Evolutionary conservation across 228 moss, liverwort and hornwort genomes (phyloP), one percentile per base, ranked within the genome.

Genomic region (Sphagnum fallax): DNA sequence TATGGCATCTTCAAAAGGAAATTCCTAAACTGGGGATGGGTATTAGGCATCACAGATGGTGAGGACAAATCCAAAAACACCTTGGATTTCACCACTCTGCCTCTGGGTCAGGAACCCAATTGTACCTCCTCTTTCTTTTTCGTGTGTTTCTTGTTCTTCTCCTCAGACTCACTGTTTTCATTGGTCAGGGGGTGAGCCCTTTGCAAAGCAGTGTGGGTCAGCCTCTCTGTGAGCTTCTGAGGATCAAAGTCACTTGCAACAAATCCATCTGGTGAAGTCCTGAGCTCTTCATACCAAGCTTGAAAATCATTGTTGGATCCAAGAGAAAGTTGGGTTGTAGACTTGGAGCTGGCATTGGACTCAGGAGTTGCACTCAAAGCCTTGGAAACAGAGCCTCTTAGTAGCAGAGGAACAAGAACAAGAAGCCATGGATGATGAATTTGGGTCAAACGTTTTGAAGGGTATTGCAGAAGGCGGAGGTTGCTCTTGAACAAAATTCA

Each of bases 51-150:
- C 60, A 82, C 71, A 9, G 82, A 16, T 65, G 79, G 70, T 70
- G 81, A 65, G 78, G 83, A 77, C 63, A 74, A 82, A 60, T 96
- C 93, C 50, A 84, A 64, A 70, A 91, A 97, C 10, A 97, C 80
- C 80, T 88, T 93, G 4, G 96, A 97, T 77, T 93, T 97, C 10
- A 97, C 91, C 6, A 85, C 58, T 51, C 96, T 79, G 4, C 95
- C 95, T 69, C 82, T 91, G 2, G 86, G 84, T 58, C 91, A 79
- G 64, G 90, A 91, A 72, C 65, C 78, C 3, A 66, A 79, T 74
- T 77, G 80, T 65, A 72, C 91, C 4, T 89, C 88, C n/a, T 85
- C 90, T 64, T 53, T 65, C 0, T 64, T 55, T 65, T 73, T 77
- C 65, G 2, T 32, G 32, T 32, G 32, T 32, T 32, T 32, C 32